Conservation (phyloP, 176 grass and related monocot species). For the Themeda triandra region DNA sequence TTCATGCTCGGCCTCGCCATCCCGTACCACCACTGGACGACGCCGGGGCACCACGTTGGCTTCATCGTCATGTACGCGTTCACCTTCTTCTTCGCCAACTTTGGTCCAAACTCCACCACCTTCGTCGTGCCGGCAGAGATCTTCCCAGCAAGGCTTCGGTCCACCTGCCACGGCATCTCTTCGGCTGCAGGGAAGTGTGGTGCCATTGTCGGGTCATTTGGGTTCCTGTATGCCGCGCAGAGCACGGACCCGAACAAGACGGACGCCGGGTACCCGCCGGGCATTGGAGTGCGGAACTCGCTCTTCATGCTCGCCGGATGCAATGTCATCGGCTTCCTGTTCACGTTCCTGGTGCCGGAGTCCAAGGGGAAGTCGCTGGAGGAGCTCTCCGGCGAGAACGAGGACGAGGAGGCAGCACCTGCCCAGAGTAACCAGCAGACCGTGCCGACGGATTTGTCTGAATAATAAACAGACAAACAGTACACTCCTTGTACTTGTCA, state of each 20-base stretch:
- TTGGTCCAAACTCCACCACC: conserved; percentile 60
- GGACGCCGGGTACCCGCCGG: conserved; percentile 29
- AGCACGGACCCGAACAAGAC: neutral
- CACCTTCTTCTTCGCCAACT: conserved; percentile 80
- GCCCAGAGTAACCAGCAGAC: conserved; percentile 16
- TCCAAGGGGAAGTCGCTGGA: conserved; percentile 57
- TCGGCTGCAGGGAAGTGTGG: conserved; percentile 43
- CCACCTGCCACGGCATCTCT: conserved; percentile 76
- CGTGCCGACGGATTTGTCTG: neutral
- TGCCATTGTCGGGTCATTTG: conserved; percentile 34
- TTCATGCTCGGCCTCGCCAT: conserved; percentile 61
- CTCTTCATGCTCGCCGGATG: conserved; percentile 47
- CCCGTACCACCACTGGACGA: conserved; percentile 51
- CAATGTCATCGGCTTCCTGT: conserved; percentile 37
- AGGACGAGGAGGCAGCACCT: conserved; percentile 3
- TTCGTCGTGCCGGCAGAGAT: conserved; percentile 52
- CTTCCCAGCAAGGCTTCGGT: conserved; percentile 57
- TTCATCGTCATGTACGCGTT: conserved; percentile 48
- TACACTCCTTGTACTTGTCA: neutral
- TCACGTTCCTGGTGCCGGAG: conserved; percentile 59
- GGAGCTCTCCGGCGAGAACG: conserved; percentile 57
- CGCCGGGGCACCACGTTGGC: conserved; percentile 14
- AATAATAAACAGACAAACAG: neutral
- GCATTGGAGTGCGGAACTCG: conserved; percentile 45
- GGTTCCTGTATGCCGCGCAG: conserved; percentile 51